These are phyloP conservation scores for Pleurotus pulmonarius DNA, from an alignment of 768 basidiomycete species.

Conservation along the genomic window DNA sequence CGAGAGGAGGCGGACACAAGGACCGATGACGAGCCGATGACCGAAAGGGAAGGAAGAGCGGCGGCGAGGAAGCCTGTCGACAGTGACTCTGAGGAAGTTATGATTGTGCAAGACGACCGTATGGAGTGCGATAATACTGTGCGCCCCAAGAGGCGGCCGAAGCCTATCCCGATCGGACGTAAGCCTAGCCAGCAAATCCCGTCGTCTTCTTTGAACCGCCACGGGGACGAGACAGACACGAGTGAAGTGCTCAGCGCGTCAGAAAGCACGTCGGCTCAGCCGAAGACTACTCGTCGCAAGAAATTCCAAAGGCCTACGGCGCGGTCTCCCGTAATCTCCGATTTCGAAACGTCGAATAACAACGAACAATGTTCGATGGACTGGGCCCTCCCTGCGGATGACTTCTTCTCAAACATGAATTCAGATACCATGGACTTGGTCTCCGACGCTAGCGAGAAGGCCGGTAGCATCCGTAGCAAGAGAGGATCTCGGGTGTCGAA, in stretches of 20 bases:
- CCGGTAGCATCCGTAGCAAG: not conserved
- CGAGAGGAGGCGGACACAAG: slow-evolving; percentile 7
- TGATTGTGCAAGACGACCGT: no score
- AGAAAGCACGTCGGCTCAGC: not conserved
- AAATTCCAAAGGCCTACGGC: not conserved
- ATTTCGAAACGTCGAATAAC: not conserved
- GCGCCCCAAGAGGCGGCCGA: slow-evolving; percentile 14
- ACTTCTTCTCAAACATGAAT: no score
- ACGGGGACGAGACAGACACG: not conserved
- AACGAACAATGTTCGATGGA: not conserved
- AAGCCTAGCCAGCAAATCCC: not conserved
- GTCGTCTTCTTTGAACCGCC: not conserved
- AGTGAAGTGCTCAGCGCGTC: not conserved
- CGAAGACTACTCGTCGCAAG: not conserved
- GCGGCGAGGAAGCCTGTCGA: not conserved
- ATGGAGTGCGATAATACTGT: not conserved
- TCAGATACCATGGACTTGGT: not conserved
- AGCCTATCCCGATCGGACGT: slow-evolving; percentile 16
- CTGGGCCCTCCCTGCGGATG: not conserved
- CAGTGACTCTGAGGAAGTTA: not conserved
- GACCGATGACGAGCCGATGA: not conserved
- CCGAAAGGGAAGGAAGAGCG: not conserved
- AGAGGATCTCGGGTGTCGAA: no score
- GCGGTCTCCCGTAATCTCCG: not conserved
- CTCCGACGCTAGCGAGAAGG: not conserved